Evolutionary conservation across 1,139 yeast species (phyloP).

Genomic region (Zygosaccharomyces pseudobailii): DNA sequence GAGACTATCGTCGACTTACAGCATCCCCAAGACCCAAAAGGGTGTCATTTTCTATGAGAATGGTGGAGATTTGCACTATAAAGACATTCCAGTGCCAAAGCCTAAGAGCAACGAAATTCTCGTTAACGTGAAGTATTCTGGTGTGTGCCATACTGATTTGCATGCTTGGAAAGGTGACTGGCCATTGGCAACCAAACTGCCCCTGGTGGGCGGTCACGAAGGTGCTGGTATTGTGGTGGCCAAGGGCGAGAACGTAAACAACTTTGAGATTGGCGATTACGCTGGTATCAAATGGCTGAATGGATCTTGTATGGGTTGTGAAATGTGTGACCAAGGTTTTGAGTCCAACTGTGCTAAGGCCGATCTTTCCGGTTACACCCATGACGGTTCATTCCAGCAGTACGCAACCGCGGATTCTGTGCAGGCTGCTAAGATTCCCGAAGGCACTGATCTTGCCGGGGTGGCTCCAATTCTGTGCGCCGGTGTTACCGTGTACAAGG

Average conservation of each 20-base stretch:
- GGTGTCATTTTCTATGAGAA: conserved; percentile 48
- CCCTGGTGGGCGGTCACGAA: conserved; percentile 74
- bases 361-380: conserved; percentile 71
- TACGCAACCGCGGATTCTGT: conserved; percentile 76
- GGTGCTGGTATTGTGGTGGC: conserved; percentile 80
- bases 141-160: conserved; percentile 66
- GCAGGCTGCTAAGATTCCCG: conserved; percentile 67
- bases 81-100: conserved; percentile 54
- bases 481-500: conserved; percentile 77
- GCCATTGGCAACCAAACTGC: conserved; percentile 57
- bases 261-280: conserved; percentile 64
- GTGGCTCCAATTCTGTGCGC: conserved; percentile 76
- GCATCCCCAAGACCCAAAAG: conserved; percentile 52
- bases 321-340: conserved; percentile 56
- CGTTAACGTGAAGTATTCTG: conserved; percentile 60
- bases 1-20: conserved; percentile 44
- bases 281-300: conserved; percentile 78
- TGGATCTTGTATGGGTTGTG: conserved; percentile 67
- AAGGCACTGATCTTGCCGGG: conserved; percentile 60
- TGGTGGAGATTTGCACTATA: conserved; percentile 49
- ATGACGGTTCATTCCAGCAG: conserved; percentile 77
- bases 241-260: conserved; percentile 58
- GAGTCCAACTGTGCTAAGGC: conserved; percentile 68
- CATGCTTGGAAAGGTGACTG: conserved; percentile 73
- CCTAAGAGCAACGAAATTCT: conserved; percentile 59